Evolutionary conservation across 768 basidiomycete species (phyloP).

Genomic region (Russula olivacea): DNA sequence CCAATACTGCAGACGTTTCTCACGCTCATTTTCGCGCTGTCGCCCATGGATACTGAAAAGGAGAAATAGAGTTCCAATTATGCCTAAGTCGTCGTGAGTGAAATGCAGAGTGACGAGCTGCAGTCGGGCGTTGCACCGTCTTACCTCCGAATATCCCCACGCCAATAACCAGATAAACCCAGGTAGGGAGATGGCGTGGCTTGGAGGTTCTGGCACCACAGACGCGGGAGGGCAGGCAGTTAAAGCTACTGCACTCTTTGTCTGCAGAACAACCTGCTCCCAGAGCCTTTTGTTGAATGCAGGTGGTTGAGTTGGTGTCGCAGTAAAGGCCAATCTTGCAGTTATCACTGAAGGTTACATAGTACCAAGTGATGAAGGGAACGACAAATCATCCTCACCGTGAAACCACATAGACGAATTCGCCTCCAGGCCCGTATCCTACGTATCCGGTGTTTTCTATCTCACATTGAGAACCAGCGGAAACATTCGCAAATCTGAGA

Average conservation of each 20-base stretch:
- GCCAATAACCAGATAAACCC: conserved; percentile 68
- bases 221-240: conserved; percentile 55
- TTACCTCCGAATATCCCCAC: conserved; percentile 68
- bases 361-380: conserved; percentile 1
- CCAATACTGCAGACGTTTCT: conserved; percentile 86
- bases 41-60: conserved; percentile 68
- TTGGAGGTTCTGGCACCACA: conserved; percentile 58
- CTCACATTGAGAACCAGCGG: conserved; percentile 54
- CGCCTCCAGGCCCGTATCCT: conserved; percentile 50
- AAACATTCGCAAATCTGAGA: conserved; percentile 71
- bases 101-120: too few species aligned
- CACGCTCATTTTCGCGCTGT: conserved; percentile 68
- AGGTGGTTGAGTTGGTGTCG: conserved; percentile 52
- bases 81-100: conserved; percentile 42
- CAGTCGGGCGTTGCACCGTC: conserved; percentile 19
- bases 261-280: conserved; percentile 57
- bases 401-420: conserved; percentile 76
- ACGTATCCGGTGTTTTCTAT: conserved; percentile 79
- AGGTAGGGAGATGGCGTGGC: conserved; percentile 55
- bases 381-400: conserved; percentile 41
- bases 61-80: conserved; percentile 61
- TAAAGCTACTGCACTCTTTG: conserved; percentile 67
- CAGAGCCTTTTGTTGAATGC: conserved; percentile 51
- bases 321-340: conserved; percentile 73
- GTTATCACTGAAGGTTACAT: conserved; percentile 47